A percentile compares a stretch with the other conserved stretches of the same genome.
phyloP scores from a whole-genome alignment of 495 filamentous ascomycete genomes.

The Penicillium subrubescens region DNA sequence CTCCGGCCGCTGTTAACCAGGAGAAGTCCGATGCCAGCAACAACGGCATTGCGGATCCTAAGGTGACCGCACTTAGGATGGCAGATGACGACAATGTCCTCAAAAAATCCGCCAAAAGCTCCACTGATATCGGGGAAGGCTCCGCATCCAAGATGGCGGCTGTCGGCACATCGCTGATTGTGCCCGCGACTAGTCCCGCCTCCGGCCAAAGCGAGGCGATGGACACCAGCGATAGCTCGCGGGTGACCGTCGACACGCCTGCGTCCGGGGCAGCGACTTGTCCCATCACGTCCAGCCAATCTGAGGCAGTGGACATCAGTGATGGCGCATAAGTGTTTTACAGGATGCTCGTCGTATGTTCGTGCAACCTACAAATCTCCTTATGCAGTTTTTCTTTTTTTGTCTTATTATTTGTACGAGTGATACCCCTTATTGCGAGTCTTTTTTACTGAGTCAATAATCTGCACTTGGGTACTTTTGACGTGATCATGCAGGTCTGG shows the following conservation, averaged over 20 bases:
- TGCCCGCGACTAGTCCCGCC: background rate
- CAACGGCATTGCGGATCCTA: background rate
- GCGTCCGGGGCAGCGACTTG: background rate
- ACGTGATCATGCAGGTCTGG: background rate
- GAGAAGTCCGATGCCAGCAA: background rate
- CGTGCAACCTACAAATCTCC: background rate
- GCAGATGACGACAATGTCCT: background rate
- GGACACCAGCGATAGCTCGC: background rate
- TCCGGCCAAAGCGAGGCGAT: background rate
- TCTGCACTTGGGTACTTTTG: background rate
- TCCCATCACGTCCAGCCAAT: background rate
- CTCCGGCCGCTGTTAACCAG: background rate
- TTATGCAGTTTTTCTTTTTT: background rate
- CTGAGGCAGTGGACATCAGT: slow-evolving; percentile 5
- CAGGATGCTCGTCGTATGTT: background rate
- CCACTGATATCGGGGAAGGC: background rate
- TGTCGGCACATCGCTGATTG: background rate
- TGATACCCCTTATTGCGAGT: slow-evolving; percentile 6
- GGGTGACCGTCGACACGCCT: background rate
- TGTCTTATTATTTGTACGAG: slow-evolving; percentile 1
- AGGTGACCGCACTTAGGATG: background rate
- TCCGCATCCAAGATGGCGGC: no score
- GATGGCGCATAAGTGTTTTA: background rate
- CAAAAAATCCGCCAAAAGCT: background rate
- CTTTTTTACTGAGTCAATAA: background rate